Evolutionary conservation across 441 rosid genomes (phyloP), one percentile per base, ranked within the genome.

Genomic region (Biscutella laevigata): DNA sequence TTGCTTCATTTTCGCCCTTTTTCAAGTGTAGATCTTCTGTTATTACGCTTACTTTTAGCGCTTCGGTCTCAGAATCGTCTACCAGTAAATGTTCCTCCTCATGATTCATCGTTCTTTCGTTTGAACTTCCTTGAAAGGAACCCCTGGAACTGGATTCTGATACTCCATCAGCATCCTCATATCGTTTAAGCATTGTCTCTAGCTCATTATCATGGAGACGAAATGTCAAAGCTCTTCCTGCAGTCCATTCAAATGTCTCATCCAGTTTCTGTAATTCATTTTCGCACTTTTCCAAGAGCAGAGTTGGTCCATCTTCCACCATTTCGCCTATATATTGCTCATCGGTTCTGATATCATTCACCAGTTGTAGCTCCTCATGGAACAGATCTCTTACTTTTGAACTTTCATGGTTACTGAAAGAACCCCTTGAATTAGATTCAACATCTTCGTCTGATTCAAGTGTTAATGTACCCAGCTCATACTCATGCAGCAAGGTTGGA

Each of bases 161-260:
- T 38, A 7, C 30, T 37, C 24, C 49, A 44, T 63, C 29, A 16
- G 2, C 55, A 47, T 47, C 52, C 19, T 49, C 22, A 1, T 48
- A 21, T 19, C 7, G 39, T 49, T 49, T 40, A 49, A 20, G 40
- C 40, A 27, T 20, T 19, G 26, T 56, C 38, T 25, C 46, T 33
- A 12, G 35, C 52, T 64, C 63, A 57, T 20, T 10, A 12, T 17
- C 47, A 30, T 6, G 47, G 11, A 3, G 34, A 42, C 58, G 59
- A 27, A 64, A 64, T n/a, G 69, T 57, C 35, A 57, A 42, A 41
- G 52, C 17, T 57, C 59, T 64, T 22, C 14, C 57, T 25, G 63
- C 37, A 7, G 15, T 62, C 50, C 61, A 54, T 8, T 32, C 33
- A 40, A 64, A 56, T 34, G 35, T 64, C 40, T 57, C 70, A 9